A percentile compares a stretch with the other conserved stretches of the same genome.
Conservation (phyloP, 352 stramenopile genomes). For the Phytopythium aichiense region DNA sequence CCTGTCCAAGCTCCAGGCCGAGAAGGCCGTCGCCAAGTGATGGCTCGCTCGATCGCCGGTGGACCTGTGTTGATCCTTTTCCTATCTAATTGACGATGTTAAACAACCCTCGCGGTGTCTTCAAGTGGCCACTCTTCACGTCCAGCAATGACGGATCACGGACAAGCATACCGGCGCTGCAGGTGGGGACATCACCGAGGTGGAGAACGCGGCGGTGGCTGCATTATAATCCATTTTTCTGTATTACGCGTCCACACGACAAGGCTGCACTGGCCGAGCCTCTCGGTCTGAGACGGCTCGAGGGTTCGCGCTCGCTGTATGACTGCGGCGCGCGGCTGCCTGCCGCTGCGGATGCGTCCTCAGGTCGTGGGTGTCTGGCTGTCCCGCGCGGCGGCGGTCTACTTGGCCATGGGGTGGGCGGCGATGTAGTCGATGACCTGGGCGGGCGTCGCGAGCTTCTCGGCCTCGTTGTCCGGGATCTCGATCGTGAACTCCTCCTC, state of each 20-base stretch:
- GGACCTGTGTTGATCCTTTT: too few species aligned
- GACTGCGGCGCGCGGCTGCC: too few species aligned
- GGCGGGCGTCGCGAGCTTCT: constrained; percentile 96
- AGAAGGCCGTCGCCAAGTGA: constrained; percentile 19
- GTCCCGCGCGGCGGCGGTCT: constrained; percentile 41
- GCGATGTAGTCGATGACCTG: constrained; percentile 99
- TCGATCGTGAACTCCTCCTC: constrained; percentile 99
- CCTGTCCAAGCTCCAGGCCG: constrained; percentile 56
- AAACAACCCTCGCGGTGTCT: too few species aligned
- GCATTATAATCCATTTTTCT: constrained; percentile 10
- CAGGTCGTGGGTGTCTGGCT: background rate
- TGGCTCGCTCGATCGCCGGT: too few species aligned
- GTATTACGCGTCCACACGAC: constrained; percentile 1
- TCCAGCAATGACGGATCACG: too few species aligned
- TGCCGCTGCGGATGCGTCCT: background rate
- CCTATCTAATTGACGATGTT: background rate
- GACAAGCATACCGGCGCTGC: too few species aligned
- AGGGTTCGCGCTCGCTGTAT: background rate
- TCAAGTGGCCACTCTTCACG: too few species aligned
- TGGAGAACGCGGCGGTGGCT: background rate
- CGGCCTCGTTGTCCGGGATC: constrained; percentile 99
- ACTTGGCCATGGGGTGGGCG: constrained; percentile 99
- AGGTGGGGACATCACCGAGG: background rate
- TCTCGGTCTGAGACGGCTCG: background rate
- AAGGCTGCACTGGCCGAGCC: constrained; percentile 2